These are phyloP conservation scores for Aspergillus felis DNA, from an alignment of 2,329 filamentous ascomycete genomes.

Conservation along the genomic window DNA sequence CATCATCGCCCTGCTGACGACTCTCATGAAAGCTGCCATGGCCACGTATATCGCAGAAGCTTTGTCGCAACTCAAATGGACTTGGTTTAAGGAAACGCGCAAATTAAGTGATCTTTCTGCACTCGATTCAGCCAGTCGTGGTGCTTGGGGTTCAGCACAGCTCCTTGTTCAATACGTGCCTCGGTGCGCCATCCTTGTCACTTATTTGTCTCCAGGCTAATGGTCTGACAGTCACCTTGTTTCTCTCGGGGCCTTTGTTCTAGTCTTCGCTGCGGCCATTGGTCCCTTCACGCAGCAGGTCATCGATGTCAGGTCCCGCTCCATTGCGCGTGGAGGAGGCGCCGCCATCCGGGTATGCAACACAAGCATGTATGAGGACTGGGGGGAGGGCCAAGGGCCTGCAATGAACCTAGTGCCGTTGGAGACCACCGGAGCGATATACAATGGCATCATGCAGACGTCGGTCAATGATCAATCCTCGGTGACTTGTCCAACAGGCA, in stretches of 20 bases:
- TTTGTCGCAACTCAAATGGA: constrained; percentile 34
- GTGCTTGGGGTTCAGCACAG: constrained; percentile 25
- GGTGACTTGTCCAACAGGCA: constrained; percentile 28
- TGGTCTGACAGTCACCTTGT: constrained; percentile 18
- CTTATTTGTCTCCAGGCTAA: neutral
- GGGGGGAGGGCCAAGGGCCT: constrained; percentile 14
- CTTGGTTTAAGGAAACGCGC: constrained; percentile 27
- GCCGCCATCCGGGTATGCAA: constrained; percentile 21
- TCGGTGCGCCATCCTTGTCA: constrained; percentile 12
- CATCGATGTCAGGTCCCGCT: constrained; percentile 17
- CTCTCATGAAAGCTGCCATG: constrained; percentile 28
- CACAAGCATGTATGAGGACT: constrained; percentile 17
- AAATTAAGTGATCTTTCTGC: constrained; percentile 28
- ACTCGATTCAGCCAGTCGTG: constrained; percentile 33
- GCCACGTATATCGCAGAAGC: constrained; percentile 26
- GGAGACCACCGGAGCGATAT: constrained; percentile 25
- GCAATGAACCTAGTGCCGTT: constrained; percentile 22
- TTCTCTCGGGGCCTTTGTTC: constrained; percentile 25
- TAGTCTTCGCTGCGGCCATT: constrained; percentile 24
- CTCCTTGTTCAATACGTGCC: constrained; percentile 24
- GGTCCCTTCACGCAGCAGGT: constrained; percentile 32
- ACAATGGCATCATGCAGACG: constrained; percentile 26
- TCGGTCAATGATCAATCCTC: constrained; percentile 13
- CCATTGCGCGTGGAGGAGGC: constrained; percentile 9
- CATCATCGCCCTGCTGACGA: constrained; percentile 26